Evolutionary conservation across 192 early-diverging fungal species (phyloP), one percentile per base, ranked within the genome.

Genomic region (Backusella australiensis): DNA sequence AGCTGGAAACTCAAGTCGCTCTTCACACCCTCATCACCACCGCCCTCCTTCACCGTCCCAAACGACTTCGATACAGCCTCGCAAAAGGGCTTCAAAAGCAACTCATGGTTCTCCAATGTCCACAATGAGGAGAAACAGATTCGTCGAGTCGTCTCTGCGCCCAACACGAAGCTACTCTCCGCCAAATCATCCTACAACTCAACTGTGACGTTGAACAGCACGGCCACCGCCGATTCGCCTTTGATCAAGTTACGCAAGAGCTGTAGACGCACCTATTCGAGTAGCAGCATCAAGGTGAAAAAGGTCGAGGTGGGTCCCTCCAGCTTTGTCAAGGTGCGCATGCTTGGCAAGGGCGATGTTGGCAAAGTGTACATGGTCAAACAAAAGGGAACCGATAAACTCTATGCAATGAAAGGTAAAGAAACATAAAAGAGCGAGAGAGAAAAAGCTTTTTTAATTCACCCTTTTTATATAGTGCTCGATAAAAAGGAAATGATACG

Each of bases 341-440:
- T 99, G 74, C 88, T 99, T 29, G 98, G 98, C 65, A 97, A 97
- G 80, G 98, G 98, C 46, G 98, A 98, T 78, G 98, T 99, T 39
- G 98, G 97, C 23, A 96, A 95, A 77, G 98, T 99, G 6, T 99
- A 96, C 77, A 87, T 99, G 79, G 98, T 99, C 63, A 90, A 91
- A 41, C 90, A 94, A 78, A 97, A 96, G 80, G 90, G 91, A 44
- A 87, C 90, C 0, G 90, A 89, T 65, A 91, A 91, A 75, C 89
- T 97, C 17, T 99, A 92, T 85, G 98, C 97, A 15, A 98, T 99
- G 97, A 99, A 99, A 88, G 91, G 91, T 93, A 77, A 21, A 6
- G 15, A n/a, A 53, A 21, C 11, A 49, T 15, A 19, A 49, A 49
- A 39, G 7, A 83, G 66, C 71, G 77, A 78, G 72, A 78, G 72